Evolutionary conservation across 345 rosid genomes (phyloP).

Genomic region (Salix purpurea): DNA sequence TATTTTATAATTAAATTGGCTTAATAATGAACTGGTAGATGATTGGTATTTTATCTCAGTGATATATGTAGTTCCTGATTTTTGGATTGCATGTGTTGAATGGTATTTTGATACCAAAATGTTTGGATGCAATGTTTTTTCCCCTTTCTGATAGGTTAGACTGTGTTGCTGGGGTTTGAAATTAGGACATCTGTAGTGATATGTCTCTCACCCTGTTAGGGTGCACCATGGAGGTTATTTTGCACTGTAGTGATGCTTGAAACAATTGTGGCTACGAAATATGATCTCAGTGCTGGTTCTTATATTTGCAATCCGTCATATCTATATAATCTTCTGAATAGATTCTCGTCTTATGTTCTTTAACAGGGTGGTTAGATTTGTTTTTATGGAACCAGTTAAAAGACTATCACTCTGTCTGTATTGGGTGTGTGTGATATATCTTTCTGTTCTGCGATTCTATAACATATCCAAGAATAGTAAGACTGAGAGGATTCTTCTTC

Average conservation of each 20-base stretch:
- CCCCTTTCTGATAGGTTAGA: neutral
- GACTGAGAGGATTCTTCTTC: constrained; percentile 91
- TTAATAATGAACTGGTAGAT: neutral
- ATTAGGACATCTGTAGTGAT: neutral
- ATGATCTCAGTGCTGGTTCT: neutral
- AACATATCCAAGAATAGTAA: constrained; percentile 79
- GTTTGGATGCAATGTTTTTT: neutral
- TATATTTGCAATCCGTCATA: neutral
- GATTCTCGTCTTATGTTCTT: constrained; percentile 13
- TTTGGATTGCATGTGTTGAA: neutral
- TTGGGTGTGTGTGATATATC: constrained; percentile 66
- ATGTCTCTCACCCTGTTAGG: neutral
- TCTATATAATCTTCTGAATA: neutral
- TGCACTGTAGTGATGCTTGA: neutral
- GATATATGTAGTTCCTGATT: neutral
- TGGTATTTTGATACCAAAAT: neutral
- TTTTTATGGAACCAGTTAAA: constrained; percentile 70
- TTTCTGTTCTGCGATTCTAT: constrained; percentile 69
- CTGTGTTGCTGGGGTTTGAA: neutral
- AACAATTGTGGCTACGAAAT: neutral
- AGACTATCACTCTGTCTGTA: constrained; percentile 73
- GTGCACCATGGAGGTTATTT: neutral
- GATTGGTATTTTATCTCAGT: neutral
- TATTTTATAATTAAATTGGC: neutral
- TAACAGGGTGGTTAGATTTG: constrained; percentile 70